Base-by-base conservation (phyloP, 2,329 filamentous ascomycete species). In the Exophiala oligosperma region DNA sequence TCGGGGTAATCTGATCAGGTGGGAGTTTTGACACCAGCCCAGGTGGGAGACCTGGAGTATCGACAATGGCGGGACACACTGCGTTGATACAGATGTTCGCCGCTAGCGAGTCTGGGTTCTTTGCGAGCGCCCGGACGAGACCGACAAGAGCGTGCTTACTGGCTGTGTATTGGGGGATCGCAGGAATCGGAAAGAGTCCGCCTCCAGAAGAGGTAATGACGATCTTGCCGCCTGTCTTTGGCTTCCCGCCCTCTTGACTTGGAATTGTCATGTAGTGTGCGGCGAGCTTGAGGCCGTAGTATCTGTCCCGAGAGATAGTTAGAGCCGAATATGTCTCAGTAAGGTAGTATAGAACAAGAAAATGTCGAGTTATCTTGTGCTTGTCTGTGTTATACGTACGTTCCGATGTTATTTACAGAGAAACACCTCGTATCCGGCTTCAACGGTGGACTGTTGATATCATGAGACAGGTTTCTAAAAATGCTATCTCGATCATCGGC, bases 141-240 rank as follows among this genome's bases (percentile, higher is more conserved):
- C 79, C 82, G 2, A 82, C 65, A 12, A 84, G 67, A 8, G 77
- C 82, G 63, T 84, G 81, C 70, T 84, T 84, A 69, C 74, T 77
- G 0, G 76, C 75, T 0, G 80, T 82, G 66, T 84, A 83, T 17
- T 52, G 47, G 5, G 57, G 53, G 17, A 52, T 35, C 12, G 37
- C 41, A 1, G 57, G 32, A 23, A 32, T 52, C 0, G 80, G 77
- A 49, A 76, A 75, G 1, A 81, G 61, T 1, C 70, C 76, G 1
- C 75, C 74, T 56, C 77, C 73, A 57, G 74, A 79, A 1, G 72
- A 71, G 0, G 78, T 81, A 0, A 74, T 71, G 9, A 80, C 68
- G 52, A 81, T 78, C 54, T 70, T 74, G 1, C 78, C 78, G 1
- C 76, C 77, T 0, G 72, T 72, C 0, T 66, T 67, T 1, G 68